Evolutionary conservation across 768 basidiomycete genomes (phyloP).

Genomic region (Pulveroboletus sp.): DNA sequence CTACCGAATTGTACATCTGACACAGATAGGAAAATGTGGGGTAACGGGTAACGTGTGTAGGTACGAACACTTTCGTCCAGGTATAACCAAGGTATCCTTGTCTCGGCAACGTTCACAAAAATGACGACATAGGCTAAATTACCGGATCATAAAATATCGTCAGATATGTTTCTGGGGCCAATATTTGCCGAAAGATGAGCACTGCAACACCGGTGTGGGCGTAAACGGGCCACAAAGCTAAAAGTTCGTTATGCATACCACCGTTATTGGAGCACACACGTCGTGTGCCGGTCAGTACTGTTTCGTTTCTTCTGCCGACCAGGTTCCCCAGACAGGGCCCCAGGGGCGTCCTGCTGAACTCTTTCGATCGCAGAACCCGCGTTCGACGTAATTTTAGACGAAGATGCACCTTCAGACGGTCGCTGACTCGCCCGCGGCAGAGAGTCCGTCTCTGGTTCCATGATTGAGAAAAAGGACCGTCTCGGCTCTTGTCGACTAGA

Average conservation of each 20-base stretch:
- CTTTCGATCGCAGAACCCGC: conserved; percentile 5
- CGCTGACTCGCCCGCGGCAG: conserved; percentile 13
- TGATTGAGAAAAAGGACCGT: conserved; percentile 34
- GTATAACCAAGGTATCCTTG: too few species aligned
- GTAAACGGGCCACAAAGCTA: too few species aligned
- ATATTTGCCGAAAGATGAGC: conserved; percentile 1
- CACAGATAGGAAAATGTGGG: conserved; percentile 8
- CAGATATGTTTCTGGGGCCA: neutral
- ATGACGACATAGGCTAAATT: conserved; percentile 14
- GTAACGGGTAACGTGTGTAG: neutral
- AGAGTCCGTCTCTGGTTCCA: conserved; percentile 26
- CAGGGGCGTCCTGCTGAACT: conserved; percentile 9
- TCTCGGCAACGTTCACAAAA: too few species aligned
- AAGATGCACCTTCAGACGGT: conserved; percentile 19
- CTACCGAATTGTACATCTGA: conserved; percentile 7
- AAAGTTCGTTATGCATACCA: neutral
- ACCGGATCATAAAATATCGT: conserved; percentile 16
- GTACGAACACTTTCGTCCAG: neutral
- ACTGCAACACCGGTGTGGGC: neutral
- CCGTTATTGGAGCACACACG: conserved; percentile 29
- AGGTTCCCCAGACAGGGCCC: conserved; percentile 7
- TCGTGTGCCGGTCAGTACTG: conserved; percentile 24
- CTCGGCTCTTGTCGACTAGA: conserved; percentile 38
- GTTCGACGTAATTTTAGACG: conserved; percentile 14
- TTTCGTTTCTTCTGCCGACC: conserved; percentile 29